A percentile compares a stretch with the other conserved stretches of the same genome.
Conservation (phyloP, 768 basidiomycete genomes). For the Mycena rosella region DNA sequence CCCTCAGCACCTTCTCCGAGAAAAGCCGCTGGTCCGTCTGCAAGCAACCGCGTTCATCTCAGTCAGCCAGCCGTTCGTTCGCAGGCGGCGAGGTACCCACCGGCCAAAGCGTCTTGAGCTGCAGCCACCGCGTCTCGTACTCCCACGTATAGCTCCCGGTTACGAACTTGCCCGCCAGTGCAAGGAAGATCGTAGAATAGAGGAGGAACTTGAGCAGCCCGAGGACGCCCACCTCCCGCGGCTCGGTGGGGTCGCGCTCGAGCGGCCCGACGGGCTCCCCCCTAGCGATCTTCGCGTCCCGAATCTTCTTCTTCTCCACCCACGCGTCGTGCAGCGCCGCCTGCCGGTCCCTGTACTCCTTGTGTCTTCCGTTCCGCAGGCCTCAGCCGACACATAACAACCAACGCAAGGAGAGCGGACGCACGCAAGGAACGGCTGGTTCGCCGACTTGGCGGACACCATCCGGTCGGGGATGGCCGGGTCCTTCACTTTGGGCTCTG, state of each 20-base stretch:
- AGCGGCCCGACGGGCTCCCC: constrained; percentile 82
- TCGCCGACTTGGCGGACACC: constrained; percentile 87
- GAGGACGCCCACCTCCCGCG: constrained; percentile 72
- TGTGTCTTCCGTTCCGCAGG: constrained; percentile 65
- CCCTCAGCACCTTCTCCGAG: constrained; percentile 75
- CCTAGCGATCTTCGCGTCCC: constrained; percentile 77
- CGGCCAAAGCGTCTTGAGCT: constrained; percentile 73
- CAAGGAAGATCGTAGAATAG: constrained; percentile 62
- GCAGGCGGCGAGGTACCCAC: constrained; percentile 50
- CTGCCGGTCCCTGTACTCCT: constrained; percentile 73
- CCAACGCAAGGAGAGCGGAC: constrained; percentile 46
- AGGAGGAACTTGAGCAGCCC: constrained; percentile 80
- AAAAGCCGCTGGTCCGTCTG: constrained; percentile 76
- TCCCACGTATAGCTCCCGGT: constrained; percentile 93
- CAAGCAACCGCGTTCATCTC: neutral
- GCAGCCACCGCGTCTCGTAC: constrained; percentile 73
- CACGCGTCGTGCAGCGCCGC: constrained; percentile 73
- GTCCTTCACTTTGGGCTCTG: constrained; percentile 69
- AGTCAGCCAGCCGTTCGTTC: constrained; percentile 15
- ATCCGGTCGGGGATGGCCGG: constrained; percentile 73
- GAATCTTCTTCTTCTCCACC: constrained; percentile 77
- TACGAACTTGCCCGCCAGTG: constrained; percentile 84
- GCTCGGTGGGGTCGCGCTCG: constrained; percentile 79
- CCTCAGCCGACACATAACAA: neutral
- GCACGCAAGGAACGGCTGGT: constrained; percentile 87